Evolutionary conservation across 2,329 filamentous ascomycete genomes (phyloP), one percentile per base, ranked within the genome.

Genomic region (Colletotrichum brevisporum): DNA sequence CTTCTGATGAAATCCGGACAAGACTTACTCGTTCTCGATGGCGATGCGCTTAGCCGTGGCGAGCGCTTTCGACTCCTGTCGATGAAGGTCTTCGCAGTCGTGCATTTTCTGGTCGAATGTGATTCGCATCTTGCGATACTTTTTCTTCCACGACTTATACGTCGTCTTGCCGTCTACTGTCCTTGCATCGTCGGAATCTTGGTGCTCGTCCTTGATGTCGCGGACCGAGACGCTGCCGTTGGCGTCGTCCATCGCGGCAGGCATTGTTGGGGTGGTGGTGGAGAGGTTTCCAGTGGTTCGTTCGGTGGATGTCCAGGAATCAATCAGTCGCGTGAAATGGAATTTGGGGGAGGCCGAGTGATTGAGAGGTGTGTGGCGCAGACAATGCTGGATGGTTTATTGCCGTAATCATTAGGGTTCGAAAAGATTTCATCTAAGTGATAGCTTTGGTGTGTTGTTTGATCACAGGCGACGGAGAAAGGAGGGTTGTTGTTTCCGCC

Each of bases 91-190:
- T 81, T 97, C 96, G 78, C 94, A 93, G 73, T 94, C 90, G 66
- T 91, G 88, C 88, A 95, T 93, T 76, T 89, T 90, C 58, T 90
- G 86, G 74, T 96, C 92, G 77, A 96, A 97, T 31, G 86, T 85
- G 78, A 92, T 86, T 81, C 92, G 91, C 90, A 96, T 93, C 86
- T 97, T 97, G 75, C 92, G 92, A 80, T 97, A 99, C 85, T 99
- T 99, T 83, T 97, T 97, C 88, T 93, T 94, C 86, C 87, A 92
- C 52, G 89, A 92, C 76, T 89, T 91, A 79, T 91, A 89, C 4
- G 83, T 87, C 75, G 82, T 84, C 79, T 83, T 86, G 64, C 78
- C 76, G 74, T 85, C 83, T 67, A 74, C 76, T 76, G 78, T 79
- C 41, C 75, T 75, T 24, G 73, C 71, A 62, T 80, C 78, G 9